Percentiles rank a stretch among this genome's conserved stretches.
Evolutionary conservation across 306 rosid species (phyloP).

Genomic region (Castanea crenata): DNA sequence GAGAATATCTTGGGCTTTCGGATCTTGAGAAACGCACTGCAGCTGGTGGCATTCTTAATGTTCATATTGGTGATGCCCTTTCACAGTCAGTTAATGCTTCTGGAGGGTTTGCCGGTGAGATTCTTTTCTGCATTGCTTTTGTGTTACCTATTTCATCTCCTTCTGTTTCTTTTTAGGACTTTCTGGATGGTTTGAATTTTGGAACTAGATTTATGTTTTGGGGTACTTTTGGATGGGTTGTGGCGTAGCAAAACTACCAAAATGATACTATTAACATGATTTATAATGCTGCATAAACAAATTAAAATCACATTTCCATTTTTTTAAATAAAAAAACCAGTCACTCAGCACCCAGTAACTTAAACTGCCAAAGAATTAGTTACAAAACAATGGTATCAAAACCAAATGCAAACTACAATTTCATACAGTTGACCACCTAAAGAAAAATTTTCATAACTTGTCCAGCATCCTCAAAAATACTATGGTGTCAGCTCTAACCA

Average conservation of each 20-base stretch:
- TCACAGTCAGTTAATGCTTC: constrained; percentile 50
- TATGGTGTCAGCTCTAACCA: neutral
- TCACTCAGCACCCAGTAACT: neutral
- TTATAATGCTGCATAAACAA: neutral
- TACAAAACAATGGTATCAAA: too few relatives aligned
- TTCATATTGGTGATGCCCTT: constrained; percentile 77
- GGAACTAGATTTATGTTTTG: neutral
- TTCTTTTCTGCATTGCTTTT: constrained; percentile 17
- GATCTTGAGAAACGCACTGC: constrained; percentile 73
- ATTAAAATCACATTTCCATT: too few relatives aligned
- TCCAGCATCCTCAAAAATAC: neutral
- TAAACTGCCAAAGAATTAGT: neutral
- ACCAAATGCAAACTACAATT: neutral
- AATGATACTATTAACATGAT: neutral
- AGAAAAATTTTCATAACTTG: neutral
- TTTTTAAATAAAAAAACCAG: neutral
- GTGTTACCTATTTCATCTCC: constrained; percentile 13
- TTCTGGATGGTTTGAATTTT: neutral
- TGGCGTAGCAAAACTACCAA: neutral
- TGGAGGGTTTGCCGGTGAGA: constrained; percentile 81
- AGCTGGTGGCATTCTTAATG: constrained; percentile 73
- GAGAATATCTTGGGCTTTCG: constrained; percentile 71
- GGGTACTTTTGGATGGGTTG: constrained; percentile 10
- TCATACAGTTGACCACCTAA: neutral
- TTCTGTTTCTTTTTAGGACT: constrained; percentile 1